Evolutionary conservation across 2,329 filamentous ascomycete genomes (phyloP).

Genomic region (Sclerotiophoma versabilis): DNA sequence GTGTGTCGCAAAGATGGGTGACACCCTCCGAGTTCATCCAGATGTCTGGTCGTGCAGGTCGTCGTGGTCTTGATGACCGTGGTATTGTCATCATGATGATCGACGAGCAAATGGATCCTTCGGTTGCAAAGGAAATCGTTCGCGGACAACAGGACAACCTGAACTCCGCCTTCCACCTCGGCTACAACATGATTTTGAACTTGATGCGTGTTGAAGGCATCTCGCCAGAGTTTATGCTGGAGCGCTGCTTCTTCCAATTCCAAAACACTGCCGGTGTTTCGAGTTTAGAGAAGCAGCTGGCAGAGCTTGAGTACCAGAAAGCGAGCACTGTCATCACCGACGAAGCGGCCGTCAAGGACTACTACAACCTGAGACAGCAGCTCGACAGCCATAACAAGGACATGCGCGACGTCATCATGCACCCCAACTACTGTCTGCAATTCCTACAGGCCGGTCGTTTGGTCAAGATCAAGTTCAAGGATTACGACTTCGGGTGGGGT

Average conservation of each 20-base stretch:
- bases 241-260: conserved; percentile 97
- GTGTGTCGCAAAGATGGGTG: conserved; percentile 78
- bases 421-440: conserved; percentile 83
- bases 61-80: conserved; percentile 94
- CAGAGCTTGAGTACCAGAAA: conserved; percentile 77
- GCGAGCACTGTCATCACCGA: conserved; percentile 80
- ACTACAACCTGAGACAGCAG: conserved; percentile 88
- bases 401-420: conserved; percentile 89
- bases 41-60: conserved; percentile 96
- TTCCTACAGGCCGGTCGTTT: conserved; percentile 89
- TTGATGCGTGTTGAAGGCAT: conserved; percentile 98
- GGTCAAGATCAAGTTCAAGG: conserved; percentile 81
- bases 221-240: conserved; percentile 98
- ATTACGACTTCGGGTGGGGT: conserved; percentile 92
- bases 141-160: conserved; percentile 96
- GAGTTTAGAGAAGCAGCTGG: conserved; percentile 81
- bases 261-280: conserved; percentile 92
- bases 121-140: conserved; percentile 92
- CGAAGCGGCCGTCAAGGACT: conserved; percentile 88
- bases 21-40: conserved; percentile 97
- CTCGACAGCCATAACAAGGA: conserved; percentile 84
- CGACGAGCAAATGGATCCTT: conserved; percentile 92
- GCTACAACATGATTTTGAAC: conserved; percentile 99
- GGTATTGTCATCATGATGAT: conserved; percentile 99
- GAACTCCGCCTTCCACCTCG: conserved; percentile 96